These are phyloP conservation scores for Penicillium waksmanii DNA, from an alignment of 495 filamentous ascomycete species.

Conservation along the genomic window DNA sequence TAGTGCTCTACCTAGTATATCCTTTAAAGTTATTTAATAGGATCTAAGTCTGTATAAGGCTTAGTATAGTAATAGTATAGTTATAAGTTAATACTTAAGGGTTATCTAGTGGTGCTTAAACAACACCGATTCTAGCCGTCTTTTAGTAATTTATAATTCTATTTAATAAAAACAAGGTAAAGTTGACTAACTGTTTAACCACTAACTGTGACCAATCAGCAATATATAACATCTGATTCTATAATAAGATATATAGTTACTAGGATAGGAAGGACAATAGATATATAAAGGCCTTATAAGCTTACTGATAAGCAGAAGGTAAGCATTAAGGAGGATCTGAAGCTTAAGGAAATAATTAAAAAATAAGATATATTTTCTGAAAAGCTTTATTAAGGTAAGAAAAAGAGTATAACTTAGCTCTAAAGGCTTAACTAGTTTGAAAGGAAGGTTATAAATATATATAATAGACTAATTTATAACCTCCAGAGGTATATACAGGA, in stretches of 20 bases:
- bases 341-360: conserved; percentile 7
- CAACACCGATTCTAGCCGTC: no score
- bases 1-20: no score
- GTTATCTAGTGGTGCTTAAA: no score
- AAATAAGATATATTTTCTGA: conserved; percentile 8
- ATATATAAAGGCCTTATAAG: conserved; percentile 8
- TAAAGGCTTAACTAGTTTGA: conserved; percentile 7
- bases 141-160: no score
- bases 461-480: conserved; percentile 9
- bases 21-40: no score
- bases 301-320: conserved; percentile 9
- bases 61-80: no score
- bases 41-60: no score
- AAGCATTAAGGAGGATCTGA: conserved; percentile 1
- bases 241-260: conserved; percentile 35
- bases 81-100: no score
- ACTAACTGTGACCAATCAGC: conserved; percentile 33
- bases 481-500: conserved; percentile 8
- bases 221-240: conserved; percentile 15
- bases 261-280: conserved; percentile 28
- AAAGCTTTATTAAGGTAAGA: conserved; percentile 1
- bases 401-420: conserved; percentile 1
- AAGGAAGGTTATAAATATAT: conserved; percentile 12
- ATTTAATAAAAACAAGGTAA: no score
- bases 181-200: conserved; percentile 17